Base-by-base conservation (phyloP, 2,329 filamentous ascomycete genomes). In the Talaromyces sp. region DNA sequence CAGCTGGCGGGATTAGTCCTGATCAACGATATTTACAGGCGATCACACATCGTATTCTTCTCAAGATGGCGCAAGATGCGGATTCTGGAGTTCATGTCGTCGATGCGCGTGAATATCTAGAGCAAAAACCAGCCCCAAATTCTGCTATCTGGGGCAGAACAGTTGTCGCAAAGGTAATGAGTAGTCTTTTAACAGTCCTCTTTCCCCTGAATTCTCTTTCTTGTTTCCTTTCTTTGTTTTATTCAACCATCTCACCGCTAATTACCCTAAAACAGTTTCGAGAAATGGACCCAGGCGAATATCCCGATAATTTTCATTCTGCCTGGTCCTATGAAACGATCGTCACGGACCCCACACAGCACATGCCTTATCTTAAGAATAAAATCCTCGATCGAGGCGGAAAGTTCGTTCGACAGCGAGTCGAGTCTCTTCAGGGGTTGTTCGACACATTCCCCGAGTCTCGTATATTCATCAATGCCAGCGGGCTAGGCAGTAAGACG, bases 401-500 rank as follows among this genome's bases (percentile, higher is more conserved):
- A 13, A 58, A 54, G 8, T 73, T 74, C 45, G 60, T 73, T 35
- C 69, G 69, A 1, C 68, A 64, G 42, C 64, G 62, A 17, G 68
- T 74, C 10, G 55, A 62, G 11, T 70, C 71, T 8, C 59, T 74
- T 2, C 58, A 64, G 16, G 65, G 74, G 29, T 37, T 74, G 7
- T 73, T 71, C 45, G 50, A 37, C 2, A 65, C 70, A 59, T 74
- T 71, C 41, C 70, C 71, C 0, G 65, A 69, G 14, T 72, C 71
- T 2, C 60, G 53, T 0, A 51, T 74, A 3, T 74, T 74, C 44
- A 70, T 74, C 61, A 74, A 74, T 42, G 71, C 71, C 22, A 74
- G 71, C 40, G 71, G 71, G 2, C 52, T 69, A 9, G 71, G 71
- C 1, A 74, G 71, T 45, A 67, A 67, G 36, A 59, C 55, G 0